phyloP scores from a whole-genome alignment of 192 early-diverging fungal genomes.

The Spinellus fusiger region DNA sequence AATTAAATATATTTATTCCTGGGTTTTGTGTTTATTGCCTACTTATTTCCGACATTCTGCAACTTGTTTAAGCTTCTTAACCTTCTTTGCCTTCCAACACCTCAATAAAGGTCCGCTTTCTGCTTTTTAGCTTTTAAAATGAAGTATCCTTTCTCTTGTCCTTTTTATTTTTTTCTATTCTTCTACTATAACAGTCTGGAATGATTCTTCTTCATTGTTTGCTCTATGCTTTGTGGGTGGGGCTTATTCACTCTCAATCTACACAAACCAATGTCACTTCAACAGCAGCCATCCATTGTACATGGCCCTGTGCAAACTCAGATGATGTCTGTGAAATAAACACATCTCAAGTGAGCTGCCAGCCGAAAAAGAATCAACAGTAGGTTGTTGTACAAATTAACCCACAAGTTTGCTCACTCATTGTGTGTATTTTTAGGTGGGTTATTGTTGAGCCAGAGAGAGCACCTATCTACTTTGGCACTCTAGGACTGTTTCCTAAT shows the following conservation, averaged over 20 bases:
- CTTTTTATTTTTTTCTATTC: neutral
- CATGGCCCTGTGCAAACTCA: constrained; percentile 14
- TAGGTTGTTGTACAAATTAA: neutral
- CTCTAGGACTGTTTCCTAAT: neutral
- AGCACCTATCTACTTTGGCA: neutral
- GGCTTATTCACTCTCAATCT: neutral
- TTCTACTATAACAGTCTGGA: too few species aligned
- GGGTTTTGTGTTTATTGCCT: too few species aligned
- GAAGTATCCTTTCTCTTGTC: neutral
- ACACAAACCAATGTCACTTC: neutral
- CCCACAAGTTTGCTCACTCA: too few species aligned
- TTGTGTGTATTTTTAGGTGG: too few species aligned
- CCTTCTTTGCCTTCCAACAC: neutral
- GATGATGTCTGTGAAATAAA: neutral
- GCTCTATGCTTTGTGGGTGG: neutral
- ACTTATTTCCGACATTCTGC: neutral
- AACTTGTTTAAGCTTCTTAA: neutral
- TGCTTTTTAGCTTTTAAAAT: neutral
- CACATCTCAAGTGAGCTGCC: neutral
- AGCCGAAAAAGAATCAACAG: neutral
- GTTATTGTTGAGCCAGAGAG: neutral
- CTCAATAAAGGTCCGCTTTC: neutral
- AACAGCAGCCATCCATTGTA: constrained; percentile 7
- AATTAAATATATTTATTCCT: too few species aligned
- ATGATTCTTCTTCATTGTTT: neutral